A percentile compares a stretch with the other conserved stretches of the same genome.
Evolutionary conservation across 1,284 basidiomycete species (phyloP).

Genomic region (Cutaneotrichosporon cutaneum): DNA sequence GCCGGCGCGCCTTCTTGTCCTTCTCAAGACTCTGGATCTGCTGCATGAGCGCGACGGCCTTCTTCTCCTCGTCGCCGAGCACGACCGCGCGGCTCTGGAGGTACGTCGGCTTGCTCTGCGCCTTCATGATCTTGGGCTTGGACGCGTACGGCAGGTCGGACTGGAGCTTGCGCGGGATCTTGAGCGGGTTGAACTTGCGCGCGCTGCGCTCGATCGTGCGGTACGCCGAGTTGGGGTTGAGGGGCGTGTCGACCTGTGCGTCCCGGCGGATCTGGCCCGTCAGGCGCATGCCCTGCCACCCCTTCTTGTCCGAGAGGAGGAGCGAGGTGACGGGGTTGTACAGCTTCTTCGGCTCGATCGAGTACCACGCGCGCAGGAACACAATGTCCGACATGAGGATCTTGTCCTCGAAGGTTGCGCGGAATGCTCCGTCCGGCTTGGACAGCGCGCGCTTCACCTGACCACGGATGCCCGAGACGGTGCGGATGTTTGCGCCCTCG

Average conservation of each 20-base stretch:
- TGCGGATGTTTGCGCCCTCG: slow-evolving; percentile 92
- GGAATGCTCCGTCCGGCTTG: slow-evolving; percentile 91
- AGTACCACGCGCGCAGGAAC: slow-evolving; percentile 96
- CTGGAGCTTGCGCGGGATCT: slow-evolving; percentile 84
- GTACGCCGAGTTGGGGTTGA: slow-evolving; percentile 83
- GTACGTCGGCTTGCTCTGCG: slow-evolving; percentile 75
- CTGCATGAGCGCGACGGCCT: slow-evolving; percentile 86
- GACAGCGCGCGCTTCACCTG: slow-evolving; percentile 94
- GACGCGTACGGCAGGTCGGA: slow-evolving; percentile 85
- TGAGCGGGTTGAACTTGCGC: slow-evolving; percentile 87
- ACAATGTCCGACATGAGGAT: slow-evolving; percentile 93
- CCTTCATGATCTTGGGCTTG: slow-evolving; percentile 80
- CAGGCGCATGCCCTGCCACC: slow-evolving; percentile 90
- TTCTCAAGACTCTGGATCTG: slow-evolving; percentile 91
- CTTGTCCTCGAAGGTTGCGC: slow-evolving; percentile 98
- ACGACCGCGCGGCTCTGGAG: slow-evolving; percentile 90
- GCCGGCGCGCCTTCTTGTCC: slow-evolving; percentile 73
- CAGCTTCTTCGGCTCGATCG: slow-evolving; percentile 88
- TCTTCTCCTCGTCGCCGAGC: slow-evolving; percentile 91
- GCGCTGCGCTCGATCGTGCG: slow-evolving; percentile 71
- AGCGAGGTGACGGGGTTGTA: slow-evolving; percentile 97
- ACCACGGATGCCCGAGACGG: slow-evolving; percentile 92
- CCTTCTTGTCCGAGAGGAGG: slow-evolving; percentile 71
- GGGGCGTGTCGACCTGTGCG: slow-evolving; percentile 77
- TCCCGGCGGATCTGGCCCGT: slow-evolving; percentile 89